These are phyloP conservation scores for Raphidocelis subcapitata DNA, from an alignment of 139 green algal genomes.

Conservation along the genomic window DNA sequence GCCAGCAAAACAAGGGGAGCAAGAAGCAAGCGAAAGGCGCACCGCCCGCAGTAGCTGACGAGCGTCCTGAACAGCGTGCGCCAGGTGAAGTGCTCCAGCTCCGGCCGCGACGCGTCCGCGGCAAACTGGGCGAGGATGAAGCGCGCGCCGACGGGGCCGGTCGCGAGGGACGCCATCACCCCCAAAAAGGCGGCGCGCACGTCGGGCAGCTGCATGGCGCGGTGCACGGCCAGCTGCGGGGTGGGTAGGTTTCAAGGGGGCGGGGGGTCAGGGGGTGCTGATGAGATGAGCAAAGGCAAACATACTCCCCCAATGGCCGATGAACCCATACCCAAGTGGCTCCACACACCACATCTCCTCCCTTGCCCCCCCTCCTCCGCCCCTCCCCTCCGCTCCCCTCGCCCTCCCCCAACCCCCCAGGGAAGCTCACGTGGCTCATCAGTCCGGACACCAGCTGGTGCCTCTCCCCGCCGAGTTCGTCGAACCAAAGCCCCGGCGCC, in stretches of 20 bases:
- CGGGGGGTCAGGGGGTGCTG: background rate
- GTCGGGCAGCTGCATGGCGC: constrained; percentile 27
- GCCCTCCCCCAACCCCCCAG: background rate
- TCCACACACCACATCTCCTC: too few relatives aligned
- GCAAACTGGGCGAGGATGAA: constrained; percentile 49
- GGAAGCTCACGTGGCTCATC: constrained; percentile 25
- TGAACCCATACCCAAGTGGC: too few relatives aligned
- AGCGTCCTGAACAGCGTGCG: constrained; percentile 62
- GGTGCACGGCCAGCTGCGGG: constrained; percentile 26
- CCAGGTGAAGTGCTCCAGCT: constrained; percentile 59
- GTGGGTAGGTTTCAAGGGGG: background rate
- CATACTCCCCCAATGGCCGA: background rate
- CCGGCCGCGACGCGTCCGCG: constrained; percentile 19
- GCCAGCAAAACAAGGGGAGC: too few relatives aligned
- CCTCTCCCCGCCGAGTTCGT: constrained; percentile 13
- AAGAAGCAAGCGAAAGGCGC: too few relatives aligned
- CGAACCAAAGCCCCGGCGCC: constrained; percentile 51
- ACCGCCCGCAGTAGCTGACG: constrained; percentile 49
- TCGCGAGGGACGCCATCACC: constrained; percentile 62
- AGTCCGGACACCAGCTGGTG: constrained; percentile 16
- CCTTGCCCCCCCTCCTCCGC: background rate
- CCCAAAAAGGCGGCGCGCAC: constrained; percentile 62
- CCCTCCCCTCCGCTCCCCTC: background rate
- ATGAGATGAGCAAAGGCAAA: background rate
- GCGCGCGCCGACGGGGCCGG: constrained; percentile 44